Evolutionary conservation across 768 basidiomycete species (phyloP).

Genomic region (Tubosaeta sp.): DNA sequence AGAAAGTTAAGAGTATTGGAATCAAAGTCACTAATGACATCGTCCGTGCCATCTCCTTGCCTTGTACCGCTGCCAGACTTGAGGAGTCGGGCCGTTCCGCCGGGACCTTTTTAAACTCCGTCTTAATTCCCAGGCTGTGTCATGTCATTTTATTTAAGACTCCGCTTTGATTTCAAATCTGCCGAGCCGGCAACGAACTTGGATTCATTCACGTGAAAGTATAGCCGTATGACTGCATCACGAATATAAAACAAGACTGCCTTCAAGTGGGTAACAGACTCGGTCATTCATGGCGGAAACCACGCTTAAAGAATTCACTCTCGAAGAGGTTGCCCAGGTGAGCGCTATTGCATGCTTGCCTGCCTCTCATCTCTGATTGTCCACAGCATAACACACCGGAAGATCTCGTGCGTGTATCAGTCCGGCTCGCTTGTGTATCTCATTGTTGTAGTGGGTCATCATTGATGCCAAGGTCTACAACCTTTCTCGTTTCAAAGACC

Average conservation of each 20-base stretch:
- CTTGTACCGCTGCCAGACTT: no score
- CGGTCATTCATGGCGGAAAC: constrained; percentile 23
- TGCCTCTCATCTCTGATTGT: neutral
- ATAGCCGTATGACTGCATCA: constrained; percentile 1
- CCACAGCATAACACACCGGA: constrained; percentile 68
- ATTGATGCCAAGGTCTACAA: constrained; percentile 84
- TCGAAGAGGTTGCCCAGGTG: constrained; percentile 59
- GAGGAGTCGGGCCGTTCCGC: no score
- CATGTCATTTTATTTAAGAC: neutral
- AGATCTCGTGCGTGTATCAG: constrained; percentile 54
- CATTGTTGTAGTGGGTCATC: constrained; percentile 61
- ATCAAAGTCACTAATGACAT: no score
- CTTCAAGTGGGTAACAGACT: neutral
- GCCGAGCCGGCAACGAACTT: neutral
- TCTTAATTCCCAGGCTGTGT: neutral
- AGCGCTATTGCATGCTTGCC: constrained; percentile 5
- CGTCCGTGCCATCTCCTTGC: no score
- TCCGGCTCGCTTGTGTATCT: neutral
- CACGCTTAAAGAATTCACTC: constrained; percentile 43
- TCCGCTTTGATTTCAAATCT: neutral
- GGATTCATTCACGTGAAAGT: constrained; percentile 10
- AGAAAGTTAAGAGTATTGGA: no score
- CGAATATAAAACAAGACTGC: constrained; percentile 2
- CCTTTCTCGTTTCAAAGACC: constrained; percentile 68
- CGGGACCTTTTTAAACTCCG: no score